Evolutionary conservation across 768 basidiomycete genomes (phyloP).

Genomic region (Leucocoprinus leucothites): DNA sequence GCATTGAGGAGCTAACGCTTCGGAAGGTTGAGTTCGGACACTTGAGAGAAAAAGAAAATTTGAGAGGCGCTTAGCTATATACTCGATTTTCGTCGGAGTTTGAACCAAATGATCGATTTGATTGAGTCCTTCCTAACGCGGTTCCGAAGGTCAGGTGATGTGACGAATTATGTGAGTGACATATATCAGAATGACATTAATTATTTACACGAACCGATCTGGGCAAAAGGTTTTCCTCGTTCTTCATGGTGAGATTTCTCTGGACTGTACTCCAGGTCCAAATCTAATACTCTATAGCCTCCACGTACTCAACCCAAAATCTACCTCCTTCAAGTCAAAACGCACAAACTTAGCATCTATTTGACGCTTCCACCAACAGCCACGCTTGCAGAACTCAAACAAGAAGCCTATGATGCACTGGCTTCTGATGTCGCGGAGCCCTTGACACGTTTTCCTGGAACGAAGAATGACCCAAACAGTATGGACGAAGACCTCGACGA

Average conservation of each 20-base stretch:
- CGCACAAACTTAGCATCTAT: conserved; percentile 68
- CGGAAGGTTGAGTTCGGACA: conserved; percentile 64
- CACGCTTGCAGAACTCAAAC: conserved; percentile 57
- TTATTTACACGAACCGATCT: not conserved
- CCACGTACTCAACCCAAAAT: conserved; percentile 55
- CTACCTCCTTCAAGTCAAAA: conserved; percentile 68
- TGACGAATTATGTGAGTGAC: not conserved
- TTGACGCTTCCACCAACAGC: conserved; percentile 50
- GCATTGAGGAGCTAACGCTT: conserved; percentile 50
- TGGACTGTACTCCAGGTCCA: no score
- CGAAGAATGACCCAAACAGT: conserved; percentile 23
- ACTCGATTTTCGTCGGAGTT: conserved; percentile 23
- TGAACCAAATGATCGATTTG: conserved; percentile 12
- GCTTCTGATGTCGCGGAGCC: conserved; percentile 41
- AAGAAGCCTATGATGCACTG: conserved; percentile 61
- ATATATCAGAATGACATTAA: not conserved
- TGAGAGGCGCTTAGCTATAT: conserved; percentile 22
- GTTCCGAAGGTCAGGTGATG: conserved; percentile 9
- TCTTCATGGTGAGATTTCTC: not conserved
- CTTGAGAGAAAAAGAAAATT: conserved; percentile 33
- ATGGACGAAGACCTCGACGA: conserved; percentile 23
- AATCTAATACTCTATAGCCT: conserved; percentile 42
- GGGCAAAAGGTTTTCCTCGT: not conserved
- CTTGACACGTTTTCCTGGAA: conserved; percentile 14
- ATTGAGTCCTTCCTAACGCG: not conserved